These are phyloP conservation scores for Volvox reticuliferus DNA, from an alignment of 139 green algal species.

Conservation along the genomic window DNA sequence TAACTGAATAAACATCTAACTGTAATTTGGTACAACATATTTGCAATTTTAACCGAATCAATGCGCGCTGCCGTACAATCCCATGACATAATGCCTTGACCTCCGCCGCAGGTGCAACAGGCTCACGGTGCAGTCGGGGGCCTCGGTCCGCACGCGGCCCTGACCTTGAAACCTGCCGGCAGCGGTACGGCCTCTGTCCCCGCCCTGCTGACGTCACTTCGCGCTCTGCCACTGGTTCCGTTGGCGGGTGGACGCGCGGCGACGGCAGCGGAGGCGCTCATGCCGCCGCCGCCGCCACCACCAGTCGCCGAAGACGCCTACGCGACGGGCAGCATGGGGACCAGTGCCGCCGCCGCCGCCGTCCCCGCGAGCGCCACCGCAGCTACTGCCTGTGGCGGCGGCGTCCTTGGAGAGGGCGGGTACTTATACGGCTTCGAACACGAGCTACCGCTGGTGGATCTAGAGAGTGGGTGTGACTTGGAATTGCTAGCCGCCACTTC, in stretches of 20 bases:
- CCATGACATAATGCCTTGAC: too few species aligned
- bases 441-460: conserved; percentile 31
- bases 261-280: conserved; percentile 16
- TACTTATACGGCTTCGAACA: conserved; percentile 39
- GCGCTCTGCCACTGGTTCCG: conserved; percentile 22
- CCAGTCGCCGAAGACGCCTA: background rate
- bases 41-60: too few species aligned
- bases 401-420: conserved; percentile 32
- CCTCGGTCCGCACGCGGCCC: background rate
- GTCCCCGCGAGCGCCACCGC: too few species aligned
- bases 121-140: background rate
- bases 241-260: background rate
- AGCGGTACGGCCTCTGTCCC: background rate
- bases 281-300: background rate
- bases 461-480: conserved; percentile 7
- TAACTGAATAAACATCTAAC: too few species aligned
- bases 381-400: background rate
- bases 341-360: too few species aligned
- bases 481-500: too few species aligned
- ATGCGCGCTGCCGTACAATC: too few species aligned
- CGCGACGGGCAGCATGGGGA: background rate
- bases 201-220: background rate
- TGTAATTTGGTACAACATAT: too few species aligned
- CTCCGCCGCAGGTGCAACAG: conserved; percentile 8
- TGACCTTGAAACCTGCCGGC: background rate